Percentiles rank a stretch among this genome's conserved stretches.
phyloP scores from a whole-genome alignment of 805 yeast species.

The Metschnikowia matae region DNA sequence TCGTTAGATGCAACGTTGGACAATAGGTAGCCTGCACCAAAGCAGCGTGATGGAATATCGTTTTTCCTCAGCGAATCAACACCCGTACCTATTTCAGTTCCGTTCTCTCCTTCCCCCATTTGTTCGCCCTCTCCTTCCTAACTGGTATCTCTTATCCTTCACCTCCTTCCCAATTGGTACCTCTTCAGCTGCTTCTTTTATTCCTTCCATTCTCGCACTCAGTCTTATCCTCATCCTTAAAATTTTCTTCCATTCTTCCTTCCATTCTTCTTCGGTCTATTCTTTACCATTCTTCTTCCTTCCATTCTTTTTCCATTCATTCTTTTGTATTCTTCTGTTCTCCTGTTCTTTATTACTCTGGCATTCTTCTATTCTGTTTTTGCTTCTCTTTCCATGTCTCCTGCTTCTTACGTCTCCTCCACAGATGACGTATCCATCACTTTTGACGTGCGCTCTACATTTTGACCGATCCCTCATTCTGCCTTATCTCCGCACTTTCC shows the following conservation, averaged over 20 bases:
- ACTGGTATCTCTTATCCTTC: too few species aligned
- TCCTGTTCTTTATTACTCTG: too few species aligned
- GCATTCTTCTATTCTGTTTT: too few species aligned
- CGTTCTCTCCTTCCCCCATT: too few species aligned
- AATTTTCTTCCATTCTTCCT: not conserved
- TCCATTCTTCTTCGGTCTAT: too few species aligned
- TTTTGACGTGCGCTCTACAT: too few species aligned
- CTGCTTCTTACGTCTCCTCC: too few species aligned
- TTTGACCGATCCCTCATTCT: not conserved
- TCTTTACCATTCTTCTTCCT: not conserved
- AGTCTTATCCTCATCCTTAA: too few species aligned
- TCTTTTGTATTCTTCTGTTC: not conserved
- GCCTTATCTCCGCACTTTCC: not conserved
- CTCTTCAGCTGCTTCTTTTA: not conserved
- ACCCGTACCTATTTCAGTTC: not conserved
- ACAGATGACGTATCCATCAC: too few species aligned
- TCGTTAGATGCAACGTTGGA: not conserved
- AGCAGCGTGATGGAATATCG: not conserved
- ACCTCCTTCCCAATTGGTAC: too few species aligned
- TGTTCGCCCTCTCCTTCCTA: too few species aligned
- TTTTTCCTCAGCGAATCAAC: not conserved
- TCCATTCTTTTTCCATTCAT: not conserved
- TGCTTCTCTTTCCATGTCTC: too few species aligned
- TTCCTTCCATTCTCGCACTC: not conserved
- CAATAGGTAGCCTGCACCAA: not conserved